A percentile compares a stretch with the other conserved stretches of the same genome.
Conservation (phyloP, 2,329 filamentous ascomycete genomes). For the Penicillium sp. region DNA sequence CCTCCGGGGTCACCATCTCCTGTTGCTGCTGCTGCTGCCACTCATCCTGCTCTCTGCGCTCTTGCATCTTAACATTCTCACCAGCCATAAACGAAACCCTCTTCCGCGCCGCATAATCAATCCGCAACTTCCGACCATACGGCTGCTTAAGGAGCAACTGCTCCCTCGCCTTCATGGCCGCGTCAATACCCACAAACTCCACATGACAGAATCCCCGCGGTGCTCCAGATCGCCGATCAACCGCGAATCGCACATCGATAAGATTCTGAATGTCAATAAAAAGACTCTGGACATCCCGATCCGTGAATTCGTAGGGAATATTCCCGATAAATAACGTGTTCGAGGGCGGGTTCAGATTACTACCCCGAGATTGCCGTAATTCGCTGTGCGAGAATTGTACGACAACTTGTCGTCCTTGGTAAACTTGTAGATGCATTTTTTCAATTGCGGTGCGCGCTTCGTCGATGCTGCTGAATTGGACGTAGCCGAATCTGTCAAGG, state of each 20-base stretch:
- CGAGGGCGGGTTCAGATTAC: slow-evolving; percentile 51
- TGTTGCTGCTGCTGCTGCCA: neutral
- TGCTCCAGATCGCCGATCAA: slow-evolving; percentile 79
- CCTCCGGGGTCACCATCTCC: neutral
- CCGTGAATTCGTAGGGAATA: slow-evolving; percentile 83
- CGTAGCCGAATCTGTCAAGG: slow-evolving; percentile 65
- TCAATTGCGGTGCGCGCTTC: slow-evolving; percentile 61
- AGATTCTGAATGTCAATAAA: slow-evolving; percentile 74
- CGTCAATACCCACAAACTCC: slow-evolving; percentile 72
- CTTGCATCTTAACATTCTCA: neutral
- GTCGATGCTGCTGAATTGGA: slow-evolving; percentile 61
- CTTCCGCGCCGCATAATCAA: slow-evolving; percentile 63
- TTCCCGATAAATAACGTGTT: slow-evolving; percentile 82
- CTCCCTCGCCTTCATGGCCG: slow-evolving; percentile 65
- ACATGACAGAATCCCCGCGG: slow-evolving; percentile 83
- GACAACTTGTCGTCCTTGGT: slow-evolving; percentile 67
- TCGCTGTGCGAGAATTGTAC: slow-evolving; percentile 60
- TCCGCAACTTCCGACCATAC: slow-evolving; percentile 67
- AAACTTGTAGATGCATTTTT: slow-evolving; percentile 62
- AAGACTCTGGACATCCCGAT: slow-evolving; percentile 77
- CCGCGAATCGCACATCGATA: slow-evolving; percentile 76
- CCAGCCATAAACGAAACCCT: slow-evolving; percentile 5
- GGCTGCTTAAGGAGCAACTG: slow-evolving; percentile 59
- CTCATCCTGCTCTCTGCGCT: neutral
- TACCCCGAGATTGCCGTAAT: slow-evolving; percentile 23